These are phyloP conservation scores for Xylaria curta DNA, from an alignment of 495 filamentous ascomycete genomes.

Conservation along the genomic window DNA sequence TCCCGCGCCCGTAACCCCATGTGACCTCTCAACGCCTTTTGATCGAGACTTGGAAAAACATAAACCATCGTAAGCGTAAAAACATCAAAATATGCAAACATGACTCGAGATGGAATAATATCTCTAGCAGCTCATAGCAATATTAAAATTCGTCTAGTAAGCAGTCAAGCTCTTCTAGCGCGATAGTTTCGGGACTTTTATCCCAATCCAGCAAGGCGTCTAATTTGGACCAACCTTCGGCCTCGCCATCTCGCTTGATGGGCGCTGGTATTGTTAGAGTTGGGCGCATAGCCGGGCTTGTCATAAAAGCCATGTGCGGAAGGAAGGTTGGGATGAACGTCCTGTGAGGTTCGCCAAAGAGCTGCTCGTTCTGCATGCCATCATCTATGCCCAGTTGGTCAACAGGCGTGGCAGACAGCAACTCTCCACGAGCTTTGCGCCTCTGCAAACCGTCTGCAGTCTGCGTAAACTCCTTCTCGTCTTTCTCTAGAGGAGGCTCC, in stretches of 20 bases:
- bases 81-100: constrained; percentile 17
- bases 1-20: constrained; percentile 32
- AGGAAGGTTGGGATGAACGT: constrained; percentile 39
- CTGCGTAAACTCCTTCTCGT: constrained; percentile 96
- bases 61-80: constrained; percentile 8
- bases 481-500: constrained; percentile 89
- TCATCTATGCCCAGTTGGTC: constrained; percentile 59
- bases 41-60: background rate
- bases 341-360: constrained; percentile 58
- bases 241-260: constrained; percentile 58
- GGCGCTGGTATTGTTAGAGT: constrained; percentile 44
- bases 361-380: constrained; percentile 53
- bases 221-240: constrained; percentile 57
- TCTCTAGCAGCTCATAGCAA: background rate
- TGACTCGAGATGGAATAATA: background rate
- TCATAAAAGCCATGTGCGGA: constrained; percentile 44
- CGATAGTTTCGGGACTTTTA: constrained; percentile 84
- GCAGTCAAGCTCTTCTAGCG: constrained; percentile 91
- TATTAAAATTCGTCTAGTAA: constrained; percentile 74
- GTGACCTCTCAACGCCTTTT: constrained; percentile 19
- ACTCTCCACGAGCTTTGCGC: constrained; percentile 64
- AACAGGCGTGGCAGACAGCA: constrained; percentile 49
- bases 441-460: constrained; percentile 87
- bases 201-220: constrained; percentile 67
- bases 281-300: constrained; percentile 53